Evolutionary conservation across 139 green algal genomes (phyloP).

Genomic region (Zygnema cylindricum): DNA sequence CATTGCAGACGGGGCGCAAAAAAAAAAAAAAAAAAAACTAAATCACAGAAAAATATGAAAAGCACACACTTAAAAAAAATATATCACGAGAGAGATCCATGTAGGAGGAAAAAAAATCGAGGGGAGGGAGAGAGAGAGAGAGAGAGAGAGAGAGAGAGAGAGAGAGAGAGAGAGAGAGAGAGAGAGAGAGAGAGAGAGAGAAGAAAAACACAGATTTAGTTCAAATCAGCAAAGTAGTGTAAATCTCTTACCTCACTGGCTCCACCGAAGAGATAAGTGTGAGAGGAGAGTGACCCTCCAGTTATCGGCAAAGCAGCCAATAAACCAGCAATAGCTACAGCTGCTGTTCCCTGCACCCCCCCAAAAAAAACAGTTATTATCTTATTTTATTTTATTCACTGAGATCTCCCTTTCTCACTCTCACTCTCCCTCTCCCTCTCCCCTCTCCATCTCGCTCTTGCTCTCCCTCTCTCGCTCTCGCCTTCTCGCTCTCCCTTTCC

Average conservation of each 20-base stretch:
- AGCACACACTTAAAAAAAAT: too few relatives aligned
- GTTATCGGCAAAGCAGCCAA: conserved; percentile 72
- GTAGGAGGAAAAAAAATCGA: too few relatives aligned
- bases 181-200: neutral
- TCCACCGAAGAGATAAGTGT: conserved; percentile 35
- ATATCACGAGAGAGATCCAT: too few relatives aligned
- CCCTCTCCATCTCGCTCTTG: too few relatives aligned
- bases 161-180: neutral
- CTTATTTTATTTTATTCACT: neutral
- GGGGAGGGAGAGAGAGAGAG: conserved; percentile 21
- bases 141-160: neutral
- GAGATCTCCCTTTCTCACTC: too few relatives aligned
- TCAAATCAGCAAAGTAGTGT: neutral
- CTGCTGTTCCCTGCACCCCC: conserved; percentile 73
- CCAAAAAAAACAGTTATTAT: neutral
- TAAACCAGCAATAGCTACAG: conserved; percentile 80
- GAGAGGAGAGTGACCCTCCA: conserved; percentile 19
- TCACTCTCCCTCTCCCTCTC: too few relatives aligned
- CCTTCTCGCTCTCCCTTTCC: too few relatives aligned
- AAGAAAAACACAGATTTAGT: neutral
- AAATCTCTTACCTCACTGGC: conserved; percentile 36
- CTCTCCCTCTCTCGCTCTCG: too few relatives aligned
- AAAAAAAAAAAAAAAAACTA: too few relatives aligned
- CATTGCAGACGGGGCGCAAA: too few relatives aligned
- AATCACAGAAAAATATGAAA: too few relatives aligned